phyloP scores from a whole-genome alignment of 2,329 filamentous ascomycete species.

The Pseudogymnoascus sp. region DNA sequence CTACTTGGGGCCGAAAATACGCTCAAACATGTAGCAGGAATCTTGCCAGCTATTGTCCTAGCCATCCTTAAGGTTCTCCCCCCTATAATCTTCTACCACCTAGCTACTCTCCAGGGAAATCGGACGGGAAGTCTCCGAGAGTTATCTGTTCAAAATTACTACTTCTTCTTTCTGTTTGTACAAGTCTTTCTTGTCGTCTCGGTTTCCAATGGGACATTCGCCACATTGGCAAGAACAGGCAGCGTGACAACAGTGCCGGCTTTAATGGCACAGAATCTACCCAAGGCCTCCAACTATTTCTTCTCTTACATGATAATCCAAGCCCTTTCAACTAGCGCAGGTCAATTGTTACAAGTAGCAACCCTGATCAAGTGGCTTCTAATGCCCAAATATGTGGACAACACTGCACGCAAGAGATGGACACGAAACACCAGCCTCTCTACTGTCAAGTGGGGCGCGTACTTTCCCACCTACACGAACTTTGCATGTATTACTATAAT shows the following conservation, averaged over 20 bases:
- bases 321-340: constrained; percentile 82
- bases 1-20: constrained; percentile 67
- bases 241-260: constrained; percentile 60
- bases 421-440: constrained; percentile 71
- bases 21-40: constrained; percentile 66
- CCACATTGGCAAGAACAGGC: constrained; percentile 55
- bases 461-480: constrained; percentile 95
- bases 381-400: constrained; percentile 73
- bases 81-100: constrained; percentile 68
- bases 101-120: constrained; percentile 68
- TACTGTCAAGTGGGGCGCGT: constrained; percentile 79
- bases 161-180: constrained; percentile 84
- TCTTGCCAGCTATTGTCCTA: constrained; percentile 72
- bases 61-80: constrained; percentile 71
- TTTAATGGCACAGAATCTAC: constrained; percentile 71
- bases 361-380: constrained; percentile 76
- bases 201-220: constrained; percentile 68
- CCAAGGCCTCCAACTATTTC: constrained; percentile 89
- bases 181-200: too few species aligned
- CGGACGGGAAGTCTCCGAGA: constrained; percentile 75
- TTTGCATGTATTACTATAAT: constrained; percentile 88
- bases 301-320: constrained; percentile 98
- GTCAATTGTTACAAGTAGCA: constrained; percentile 75
- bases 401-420: constrained; percentile 77
- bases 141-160: constrained; percentile 84